Evolutionary conservation across 768 basidiomycete species (phyloP), one percentile per base, ranked within the genome.

Genomic region (Pisolithus sp.): DNA sequence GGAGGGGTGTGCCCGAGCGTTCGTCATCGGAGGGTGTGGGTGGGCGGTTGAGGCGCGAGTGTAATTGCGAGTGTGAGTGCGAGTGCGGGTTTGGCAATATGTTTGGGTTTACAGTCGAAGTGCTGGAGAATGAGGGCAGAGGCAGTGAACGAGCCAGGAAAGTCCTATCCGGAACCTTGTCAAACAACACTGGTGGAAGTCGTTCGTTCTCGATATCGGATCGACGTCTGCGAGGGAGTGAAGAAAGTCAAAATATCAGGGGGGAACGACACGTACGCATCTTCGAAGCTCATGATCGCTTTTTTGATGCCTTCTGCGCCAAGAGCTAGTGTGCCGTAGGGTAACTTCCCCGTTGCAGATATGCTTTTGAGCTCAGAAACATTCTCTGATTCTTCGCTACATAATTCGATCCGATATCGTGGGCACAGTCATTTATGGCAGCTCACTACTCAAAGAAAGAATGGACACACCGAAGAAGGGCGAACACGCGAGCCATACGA

Each of bases 241-340:
- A 23, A 13, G 28, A 36, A n/a, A 5, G 34, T 7, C 26, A 26
- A 26, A 26, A 4, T 26, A 6, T 26, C 26, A 26, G 4, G 26
- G 26, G 18, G n/a, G 20, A 4, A 40, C 9, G 30, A 24, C 5
- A 76, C 81, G 49, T 64, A 82, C 81, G 85, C 85, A 56, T 85
- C 84, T 41, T 79, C 79, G 62, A 85, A 86, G 53, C 73, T 77
- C 42, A 73, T 76, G 55, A 86, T 86, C n/a, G 79, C 78, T 49
- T 85, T 76, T 69, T 84, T 85, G 72, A 86, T 84, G 17, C 81
- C 83, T 57, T 86, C 85, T 1, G 80, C 81, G 20, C 83, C 85
- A 24, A 78, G 67, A 2, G 78, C 83, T 26, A 86, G 67, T 5
- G 76, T 75, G 36, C 78, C 82, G 48, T 68, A 76, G 0, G 83